Conservation (phyloP, 805 yeast species). For the Wickerhamomyces rabaulensis region DNA sequence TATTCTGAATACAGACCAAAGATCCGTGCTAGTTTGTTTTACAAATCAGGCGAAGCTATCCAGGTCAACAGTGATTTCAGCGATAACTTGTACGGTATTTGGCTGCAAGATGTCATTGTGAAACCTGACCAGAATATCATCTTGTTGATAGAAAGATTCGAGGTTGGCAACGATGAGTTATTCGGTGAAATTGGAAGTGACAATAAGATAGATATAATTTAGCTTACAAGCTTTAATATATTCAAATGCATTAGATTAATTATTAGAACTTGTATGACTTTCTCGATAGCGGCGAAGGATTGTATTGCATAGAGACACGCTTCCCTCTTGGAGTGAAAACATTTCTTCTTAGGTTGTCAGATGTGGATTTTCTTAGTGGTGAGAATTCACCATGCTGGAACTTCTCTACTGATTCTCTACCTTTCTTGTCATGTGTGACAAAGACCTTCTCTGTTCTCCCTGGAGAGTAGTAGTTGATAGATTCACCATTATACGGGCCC, state of each 20-base stretch:
- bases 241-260: background rate
- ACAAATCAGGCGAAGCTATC: slow-evolving; percentile 42
- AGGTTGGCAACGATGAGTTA: slow-evolving; percentile 37
- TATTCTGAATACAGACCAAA: slow-evolving; percentile 37
- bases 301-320: slow-evolving; percentile 8
- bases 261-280: slow-evolving; percentile 3
- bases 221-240: background rate
- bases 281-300: slow-evolving; percentile 21
- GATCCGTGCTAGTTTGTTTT: slow-evolving; percentile 39
- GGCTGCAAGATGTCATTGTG: slow-evolving; percentile 15
- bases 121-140: slow-evolving; percentile 26
- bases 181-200: slow-evolving; percentile 35
- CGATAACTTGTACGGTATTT: slow-evolving; percentile 40
- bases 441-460: slow-evolving; percentile 35
- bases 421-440: slow-evolving; percentile 41
- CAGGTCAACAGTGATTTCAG: slow-evolving; percentile 33
- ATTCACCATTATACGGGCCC: slow-evolving; percentile 23
- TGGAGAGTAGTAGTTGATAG: slow-evolving; percentile 27
- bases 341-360: slow-evolving; percentile 4
- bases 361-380: slow-evolving; percentile 17
- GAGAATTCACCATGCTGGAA: slow-evolving; percentile 29
- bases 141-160: slow-evolving; percentile 44
- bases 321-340: slow-evolving; percentile 13
- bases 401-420: slow-evolving; percentile 26
- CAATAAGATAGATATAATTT: slow-evolving; percentile 8